Evolutionary conservation across 2,329 filamentous ascomycete species (phyloP), one percentile per base, ranked within the genome.

Genomic region (Ophiostoma sp.): DNA sequence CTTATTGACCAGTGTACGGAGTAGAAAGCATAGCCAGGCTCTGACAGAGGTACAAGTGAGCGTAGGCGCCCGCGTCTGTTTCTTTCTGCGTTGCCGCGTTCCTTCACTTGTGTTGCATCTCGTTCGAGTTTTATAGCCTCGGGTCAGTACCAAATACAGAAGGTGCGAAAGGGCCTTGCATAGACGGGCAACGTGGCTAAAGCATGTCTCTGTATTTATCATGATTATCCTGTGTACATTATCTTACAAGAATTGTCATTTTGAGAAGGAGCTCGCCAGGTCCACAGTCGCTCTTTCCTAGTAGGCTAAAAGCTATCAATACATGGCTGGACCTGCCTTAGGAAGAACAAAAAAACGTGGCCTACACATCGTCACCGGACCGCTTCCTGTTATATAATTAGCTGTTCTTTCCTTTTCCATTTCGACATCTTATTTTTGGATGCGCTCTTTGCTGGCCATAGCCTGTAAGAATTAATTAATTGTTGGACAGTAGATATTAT

Each of bases 61-160:
- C 36, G 15, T 64, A 64, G 60, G 60, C 60, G 60, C 60, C 31
- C 33, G 60, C 60, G 60, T 36, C 60, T 64, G 60, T 36, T 64
- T 23, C 60, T 3, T 31, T 64, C 31, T 35, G 4, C 10, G n/a
- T 64, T 64, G 60, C 60, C 60, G 60, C 60, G 60, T 35, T n/a
- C 60, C 60, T 64, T 64, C 31, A 31, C 60, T 36, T 8, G 2
- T 35, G 20, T n/a, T 64, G 31, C 27, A 62, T 62, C 13, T 33
- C 13, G 27, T 62, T 33, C 15, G 54, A 13, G 23, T 27, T n/a
- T 23, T 8, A 8, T 6, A 54, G 20, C 8, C 27, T 27, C 23
- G 23, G 41, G 15, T 5, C 15, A 44, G 7, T 5, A 48, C n/a
- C 4, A 20, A 20, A 48, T 48, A 48, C 17, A 48, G 44, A 48